Base-by-base conservation (phyloP, 352 stramenopile species). In the Pythium scleroteichum region DNA sequence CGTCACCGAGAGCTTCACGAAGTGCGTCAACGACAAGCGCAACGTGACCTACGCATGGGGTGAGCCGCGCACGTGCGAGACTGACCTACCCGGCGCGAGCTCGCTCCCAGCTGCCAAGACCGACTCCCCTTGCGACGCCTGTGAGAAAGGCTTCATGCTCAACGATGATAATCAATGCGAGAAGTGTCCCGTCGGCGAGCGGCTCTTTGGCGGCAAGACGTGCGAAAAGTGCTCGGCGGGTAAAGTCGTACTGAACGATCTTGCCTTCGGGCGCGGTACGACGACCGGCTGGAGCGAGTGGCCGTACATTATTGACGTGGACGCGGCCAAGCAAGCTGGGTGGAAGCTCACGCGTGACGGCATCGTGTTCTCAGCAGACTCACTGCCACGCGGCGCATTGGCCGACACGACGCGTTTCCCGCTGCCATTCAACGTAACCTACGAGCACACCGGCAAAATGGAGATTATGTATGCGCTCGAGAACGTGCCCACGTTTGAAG, bases 331-430 rank as follows among this genome's bases (percentile, higher is more conserved):
- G 42, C 50, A 65, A 23, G 59, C 55, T 4, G 82, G 80, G 2
- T 92, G 82, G 82, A 88, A 86, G 61, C 66, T 92, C 12, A 87
- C 79, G 16, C 76, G 84, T 41, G 75, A 82, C 24, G 82, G 78
- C 0, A 17, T 87, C 12, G n/a, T 73, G 14, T 90, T 90, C 49
- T 61, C 58, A 17, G 14, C 57, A 3, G 53, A 61, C 14, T 9
- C 47, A 0, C 32, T 44, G 16, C n/a, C 19, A 10, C 42, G 35
- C 29, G 44, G 26, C 54, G 16, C 22, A 2, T 13, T 54, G 10
- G 4, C 20, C 22, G 71, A 62, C 27, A 27, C 59, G 69, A 75
- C 16, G 12, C 75, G 72, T 10, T 88, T 79, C 44, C 67, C 71
- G 3, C 24, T 92, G 12, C 42, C 66, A 7, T 92, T 92, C 56